Evolutionary conservation across 2,329 filamentous ascomycete species (phyloP), one percentile per base, ranked within the genome.

Genomic region (Bertia moriformis): DNA sequence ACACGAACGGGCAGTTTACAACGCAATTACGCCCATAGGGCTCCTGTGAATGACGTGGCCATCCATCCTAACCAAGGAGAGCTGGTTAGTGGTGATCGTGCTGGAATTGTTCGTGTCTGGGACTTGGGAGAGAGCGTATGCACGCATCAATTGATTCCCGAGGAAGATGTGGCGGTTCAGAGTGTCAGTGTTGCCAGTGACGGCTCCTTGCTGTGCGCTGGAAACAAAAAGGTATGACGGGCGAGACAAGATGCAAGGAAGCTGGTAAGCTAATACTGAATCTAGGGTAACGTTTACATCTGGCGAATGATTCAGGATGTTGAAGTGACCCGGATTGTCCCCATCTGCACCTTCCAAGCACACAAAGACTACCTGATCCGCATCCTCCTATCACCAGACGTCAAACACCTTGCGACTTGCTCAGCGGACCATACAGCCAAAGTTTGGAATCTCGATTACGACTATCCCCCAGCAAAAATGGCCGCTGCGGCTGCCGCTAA

Each of bases 21-120:
- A 61, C 76, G 91, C 40, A 94, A 89, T 60, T 98, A 98, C 58
- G 80, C 74, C 48, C 91, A 98, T 56, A 83, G 82, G 39, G 80
- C 78, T 22, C 78, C 91, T 0, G 91, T 89, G 39, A 98, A 95
- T 53, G 91, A 98, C 58, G 91, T 98, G 5, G 91, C 96, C n/a
- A 98, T 98, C 41, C 91, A 98, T 57, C 91, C 91, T 0, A 98
- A 98, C 55, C 91, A 98, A 63, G 91, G 89, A 43, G 91, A 98
- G 64, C 81, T 98, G 44, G 94, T 98, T 53, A 93, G 85, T 57
- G 95, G 89, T 56, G 91, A 98, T 57, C 78, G 89, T 22, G 80
- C 83, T 37, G 91, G 91, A 37, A 93, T 87, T 56, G 86, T 98
- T 43, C 71, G 89, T 30, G 83, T 98, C 45, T 98, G 91, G 91